Evolutionary conservation across 73 alveolate species (phyloP).

Genomic region (Urostyla sp.): DNA sequence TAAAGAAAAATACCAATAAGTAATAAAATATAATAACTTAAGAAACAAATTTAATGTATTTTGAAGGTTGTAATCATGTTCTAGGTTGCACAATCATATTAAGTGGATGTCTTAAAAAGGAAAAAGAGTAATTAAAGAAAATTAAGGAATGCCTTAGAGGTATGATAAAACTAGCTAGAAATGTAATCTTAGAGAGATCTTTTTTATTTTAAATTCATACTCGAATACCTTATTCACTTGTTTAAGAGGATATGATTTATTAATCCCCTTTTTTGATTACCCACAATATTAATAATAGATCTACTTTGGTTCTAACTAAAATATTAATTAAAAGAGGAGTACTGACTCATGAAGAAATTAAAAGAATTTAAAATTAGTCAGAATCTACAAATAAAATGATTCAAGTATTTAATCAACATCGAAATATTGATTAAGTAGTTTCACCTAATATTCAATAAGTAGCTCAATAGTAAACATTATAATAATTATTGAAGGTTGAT

Average conservation of each 20-base stretch:
- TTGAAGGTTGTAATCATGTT: conserved; percentile 66
- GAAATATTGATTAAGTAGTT: no score
- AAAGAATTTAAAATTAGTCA: no score
- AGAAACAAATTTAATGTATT: conserved; percentile 43
- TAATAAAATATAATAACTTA: background rate
- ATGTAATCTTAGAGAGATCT: conserved; percentile 55
- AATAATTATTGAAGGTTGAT: no score
- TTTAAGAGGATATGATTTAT: conserved; percentile 16
- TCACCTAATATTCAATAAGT: no score
- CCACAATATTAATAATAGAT: conserved; percentile 32
- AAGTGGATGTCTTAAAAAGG: conserved; percentile 46
- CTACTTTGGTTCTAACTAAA: conserved; percentile 40
- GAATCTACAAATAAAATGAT: no score
- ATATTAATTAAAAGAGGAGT: conserved; percentile 34
- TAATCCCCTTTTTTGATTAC: conserved; percentile 37
- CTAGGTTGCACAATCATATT: conserved; percentile 70
- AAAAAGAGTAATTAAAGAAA: conserved; percentile 7
- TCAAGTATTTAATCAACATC: no score
- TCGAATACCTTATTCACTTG: conserved; percentile 23
- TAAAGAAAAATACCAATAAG: no score
- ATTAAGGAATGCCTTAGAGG: conserved; percentile 35
- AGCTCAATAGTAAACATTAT: no score
- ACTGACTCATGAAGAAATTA: background rate
- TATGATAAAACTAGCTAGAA: conserved; percentile 55
- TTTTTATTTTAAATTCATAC: conserved; percentile 23